phyloP scores from a whole-genome alignment of 2,329 filamentous ascomycete genomes.

The Epichloe glyceriae region DNA sequence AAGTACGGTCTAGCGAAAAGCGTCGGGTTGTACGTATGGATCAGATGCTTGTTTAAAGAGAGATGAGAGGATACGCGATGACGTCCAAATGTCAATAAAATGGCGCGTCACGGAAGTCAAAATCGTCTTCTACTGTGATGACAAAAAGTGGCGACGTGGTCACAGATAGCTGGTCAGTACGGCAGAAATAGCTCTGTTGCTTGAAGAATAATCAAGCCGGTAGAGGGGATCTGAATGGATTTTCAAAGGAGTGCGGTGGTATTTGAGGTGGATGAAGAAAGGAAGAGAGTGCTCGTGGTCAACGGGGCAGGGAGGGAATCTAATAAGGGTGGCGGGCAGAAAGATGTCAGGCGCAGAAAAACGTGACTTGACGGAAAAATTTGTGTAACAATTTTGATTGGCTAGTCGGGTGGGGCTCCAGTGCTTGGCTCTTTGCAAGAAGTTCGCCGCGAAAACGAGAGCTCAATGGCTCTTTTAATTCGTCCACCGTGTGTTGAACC shows the following conservation, averaged over 20 bases:
- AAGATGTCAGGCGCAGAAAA: constrained; percentile 1
- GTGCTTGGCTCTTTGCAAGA: background rate
- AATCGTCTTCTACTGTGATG: constrained; percentile 11
- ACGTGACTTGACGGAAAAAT: constrained; percentile 2
- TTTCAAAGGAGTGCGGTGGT: background rate
- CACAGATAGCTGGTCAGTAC: constrained; percentile 6
- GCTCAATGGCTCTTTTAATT: background rate
- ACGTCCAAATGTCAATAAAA: constrained; percentile 4
- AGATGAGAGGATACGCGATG: constrained; percentile 8
- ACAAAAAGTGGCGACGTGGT: constrained; percentile 8
- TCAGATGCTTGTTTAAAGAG: background rate
- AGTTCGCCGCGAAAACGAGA: background rate
- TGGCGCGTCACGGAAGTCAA: constrained; percentile 7
- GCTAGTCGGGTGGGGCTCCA: too few relatives aligned
- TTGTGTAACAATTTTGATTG: background rate
- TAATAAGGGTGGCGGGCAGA: constrained; percentile 1
- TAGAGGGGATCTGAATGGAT: background rate
- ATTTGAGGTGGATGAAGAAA: background rate
- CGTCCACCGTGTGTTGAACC: background rate
- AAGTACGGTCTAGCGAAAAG: constrained; percentile 1
- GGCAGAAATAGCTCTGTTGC: background rate
- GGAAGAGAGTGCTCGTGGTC: background rate
- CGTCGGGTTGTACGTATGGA: constrained; percentile 5
- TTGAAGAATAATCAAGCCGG: constrained; percentile 1
- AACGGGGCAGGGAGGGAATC: background rate